phyloP scores from a whole-genome alignment of 2,329 filamentous ascomycete species.

The Pseudogymnoascus sp. region DNA sequence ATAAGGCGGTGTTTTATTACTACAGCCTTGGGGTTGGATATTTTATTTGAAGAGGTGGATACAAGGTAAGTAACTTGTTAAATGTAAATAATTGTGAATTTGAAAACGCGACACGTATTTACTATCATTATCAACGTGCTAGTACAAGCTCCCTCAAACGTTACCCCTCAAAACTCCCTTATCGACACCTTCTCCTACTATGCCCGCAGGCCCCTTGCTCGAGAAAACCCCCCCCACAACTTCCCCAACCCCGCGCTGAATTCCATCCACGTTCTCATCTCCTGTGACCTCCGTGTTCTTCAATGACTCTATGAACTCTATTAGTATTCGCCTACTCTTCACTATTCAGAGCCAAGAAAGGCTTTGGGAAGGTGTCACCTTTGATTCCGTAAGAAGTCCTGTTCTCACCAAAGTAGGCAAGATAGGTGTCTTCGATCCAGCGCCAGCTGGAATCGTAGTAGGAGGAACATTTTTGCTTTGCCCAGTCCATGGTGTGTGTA shows the following conservation, averaged over 20 bases:
- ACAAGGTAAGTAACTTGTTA: not conserved
- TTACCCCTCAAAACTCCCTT: constrained; percentile 19
- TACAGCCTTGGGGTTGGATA: not conserved
- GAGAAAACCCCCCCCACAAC: constrained; percentile 19
- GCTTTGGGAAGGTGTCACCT: constrained; percentile 13
- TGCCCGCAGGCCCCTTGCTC: constrained; percentile 13
- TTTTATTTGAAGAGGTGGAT: too few relatives aligned
- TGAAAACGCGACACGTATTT: constrained; percentile 25
- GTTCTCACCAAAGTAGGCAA: constrained; percentile 24
- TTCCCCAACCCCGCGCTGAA: constrained; percentile 19
- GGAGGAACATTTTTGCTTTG: constrained; percentile 1
- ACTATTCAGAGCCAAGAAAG: not conserved
- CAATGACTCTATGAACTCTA: constrained; percentile 16
- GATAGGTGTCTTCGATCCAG: constrained; percentile 25
- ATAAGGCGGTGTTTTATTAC: not conserved
- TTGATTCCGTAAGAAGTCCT: constrained; percentile 22
- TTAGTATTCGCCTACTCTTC: not conserved
- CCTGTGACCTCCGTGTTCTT: constrained; percentile 21
- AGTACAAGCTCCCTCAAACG: constrained; percentile 8
- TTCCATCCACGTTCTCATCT: constrained; percentile 21
- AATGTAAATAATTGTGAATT: constrained; percentile 24
- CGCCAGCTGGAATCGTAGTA: constrained; percentile 20
- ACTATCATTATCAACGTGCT: constrained; percentile 7
- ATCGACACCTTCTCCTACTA: constrained; percentile 19
- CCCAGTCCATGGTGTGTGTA: constrained; percentile 8